Evolutionary conservation across 495 filamentous ascomycete genomes (phyloP), one percentile per base, ranked within the genome.

Genomic region (Rostrohypoxylon terebratum): DNA sequence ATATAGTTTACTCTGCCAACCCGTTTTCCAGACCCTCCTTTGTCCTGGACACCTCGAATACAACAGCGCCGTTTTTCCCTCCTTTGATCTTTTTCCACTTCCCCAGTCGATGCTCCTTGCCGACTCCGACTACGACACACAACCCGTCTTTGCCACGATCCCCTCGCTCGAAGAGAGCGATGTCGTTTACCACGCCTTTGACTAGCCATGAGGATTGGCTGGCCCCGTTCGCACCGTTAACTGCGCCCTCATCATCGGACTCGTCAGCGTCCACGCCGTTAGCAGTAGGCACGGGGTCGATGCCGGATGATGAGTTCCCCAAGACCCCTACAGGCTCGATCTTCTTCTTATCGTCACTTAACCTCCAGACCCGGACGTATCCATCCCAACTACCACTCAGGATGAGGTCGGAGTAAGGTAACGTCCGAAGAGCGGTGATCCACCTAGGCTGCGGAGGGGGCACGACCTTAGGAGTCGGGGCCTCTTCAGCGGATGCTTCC

Each of bases 351-450:
- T 97, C 94, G 20, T 91, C 86, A 40, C 90, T 91, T 45, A 98
- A 83, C 63, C 83, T 87, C 94, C 94, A 99, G n/a, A 89, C 91
- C 28, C 94, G 86, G 14, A 98, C 86, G 73, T 84, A 87, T 1
- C 96, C 96, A 80, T 99, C 96, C 93, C 94, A 98, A 77, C 93
- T 96, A 14, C 95, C 96, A 67, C 89, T 94, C 38, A 98, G 81
- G 40, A 98, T 86, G 31, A 97, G 80, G 74, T 99, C 93, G 9
- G 92, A 93, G 74, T 93, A 96, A 0, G 95, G 94, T 40, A 98
- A 84, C 3, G 91, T 91, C 28, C 91, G 83, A 47, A 99, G 81
- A 1, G 96, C 96, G 8, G 96, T 98, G 77, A 99, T 95, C 86
- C 92, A 94, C 62, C 95, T 86, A 16, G 94, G 93, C 62, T 90